Evolutionary conservation across 345 rosid genomes (phyloP).

Genomic region (Streptanthus diversifolius): DNA sequence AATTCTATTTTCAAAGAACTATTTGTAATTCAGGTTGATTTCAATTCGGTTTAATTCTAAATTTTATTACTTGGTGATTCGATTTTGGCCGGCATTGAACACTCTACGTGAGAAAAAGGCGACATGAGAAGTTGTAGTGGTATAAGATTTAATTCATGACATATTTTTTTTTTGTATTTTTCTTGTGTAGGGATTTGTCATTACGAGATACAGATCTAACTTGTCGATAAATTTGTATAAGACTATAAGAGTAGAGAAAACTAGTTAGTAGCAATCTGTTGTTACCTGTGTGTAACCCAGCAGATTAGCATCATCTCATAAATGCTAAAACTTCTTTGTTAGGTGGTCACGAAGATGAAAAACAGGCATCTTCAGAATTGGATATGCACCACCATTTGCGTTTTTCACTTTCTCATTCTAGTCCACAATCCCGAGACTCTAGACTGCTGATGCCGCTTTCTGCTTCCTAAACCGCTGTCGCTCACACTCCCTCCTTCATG

Average conservation of each 20-base stretch:
- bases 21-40: neutral
- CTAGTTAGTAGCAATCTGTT: constrained; percentile 29
- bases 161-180: neutral
- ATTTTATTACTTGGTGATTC: too few relatives aligned
- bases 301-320: constrained; percentile 2
- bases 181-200: constrained; percentile 11
- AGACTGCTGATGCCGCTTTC: constrained; percentile 50
- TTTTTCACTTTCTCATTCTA: constrained; percentile 38
- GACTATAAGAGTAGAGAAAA: constrained; percentile 17
- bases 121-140: neutral
- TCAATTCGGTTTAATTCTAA: neutral
- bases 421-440: constrained; percentile 40
- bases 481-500: constrained; percentile 75
- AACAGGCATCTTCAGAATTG: constrained; percentile 19
- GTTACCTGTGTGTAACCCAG: constrained; percentile 28
- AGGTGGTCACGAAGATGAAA: constrained; percentile 20
- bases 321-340: constrained; percentile 29
- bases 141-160: neutral
- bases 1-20: too few relatives aligned
- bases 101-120: too few relatives aligned
- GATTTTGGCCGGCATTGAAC: too few relatives aligned
- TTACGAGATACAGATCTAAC: constrained; percentile 20
- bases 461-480: constrained; percentile 70
- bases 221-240: neutral
- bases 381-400: neutral